Evolutionary conservation across 352 stramenopile species (phyloP), one percentile per base, ranked within the genome.

Genomic region (Pythium periplocum): DNA sequence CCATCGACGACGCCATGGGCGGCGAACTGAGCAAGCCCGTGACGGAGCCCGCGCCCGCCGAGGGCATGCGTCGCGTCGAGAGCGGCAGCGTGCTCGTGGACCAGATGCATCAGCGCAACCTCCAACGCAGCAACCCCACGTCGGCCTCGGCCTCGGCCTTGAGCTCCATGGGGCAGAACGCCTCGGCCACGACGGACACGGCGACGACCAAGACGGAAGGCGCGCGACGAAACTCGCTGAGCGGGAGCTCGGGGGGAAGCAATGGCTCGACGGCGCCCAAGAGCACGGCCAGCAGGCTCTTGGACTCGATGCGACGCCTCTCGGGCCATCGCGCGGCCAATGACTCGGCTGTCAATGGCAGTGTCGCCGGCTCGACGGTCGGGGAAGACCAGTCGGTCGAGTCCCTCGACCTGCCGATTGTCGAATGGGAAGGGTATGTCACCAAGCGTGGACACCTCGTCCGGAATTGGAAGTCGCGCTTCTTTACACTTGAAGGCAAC

Each of bases 371-470:
- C 50, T n/a, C 50, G 37, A 59, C 55, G 59, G 39, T 59, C 47
- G 65, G 61, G 32, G 75, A 84, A 8, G 80, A 92, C 46, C 69
- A 84, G 30, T 48, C 41, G 0, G 71, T 95, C 17, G 85, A 95
- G 66, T 90, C 78, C 54, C 65, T 95, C 7, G 85, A 95, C 53
- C 64, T 95, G 48, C 85, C 84, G 26, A 90, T 90, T 30, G 79
- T 92, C 34, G 85, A 95, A 58, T 95, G 85, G 85, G 85, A 95
- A 66, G 85, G 85, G 39, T 95, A 93, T 57, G 85, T 93, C n/a
- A 91, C 81, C n/a, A 95, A 95, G 64, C 72, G 83, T 37, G 83
- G 85, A 0, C 83, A 95, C 51, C 64, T 95, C 38, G 83, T 95
- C 55, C 78, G 83, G 46, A 93, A 95, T 64, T 95, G 85, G 85